phyloP scores from a whole-genome alignment of 345 rosid species.

The Atalantia buxifolia region DNA sequence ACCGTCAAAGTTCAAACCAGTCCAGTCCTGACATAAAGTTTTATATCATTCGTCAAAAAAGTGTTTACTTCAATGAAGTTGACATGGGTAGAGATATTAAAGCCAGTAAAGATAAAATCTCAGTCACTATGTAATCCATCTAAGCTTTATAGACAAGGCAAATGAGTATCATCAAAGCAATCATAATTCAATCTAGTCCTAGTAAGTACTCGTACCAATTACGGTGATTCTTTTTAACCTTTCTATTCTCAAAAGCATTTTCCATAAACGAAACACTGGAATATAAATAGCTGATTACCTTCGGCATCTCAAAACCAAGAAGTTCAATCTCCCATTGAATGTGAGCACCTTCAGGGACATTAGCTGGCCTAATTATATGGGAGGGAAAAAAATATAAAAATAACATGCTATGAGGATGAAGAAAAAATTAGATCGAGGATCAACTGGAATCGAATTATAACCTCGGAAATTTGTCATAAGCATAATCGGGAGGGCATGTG shows the following conservation, averaged over 20 bases:
- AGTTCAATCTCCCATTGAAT: conserved; percentile 96
- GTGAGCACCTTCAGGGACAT: conserved; percentile 89
- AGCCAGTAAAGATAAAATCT: not conserved
- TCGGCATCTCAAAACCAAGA: conserved; percentile 91
- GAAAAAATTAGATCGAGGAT: not conserved
- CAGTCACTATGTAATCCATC: not conserved
- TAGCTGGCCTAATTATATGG: conserved; percentile 55
- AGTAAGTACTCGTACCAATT: not conserved
- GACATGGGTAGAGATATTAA: not conserved
- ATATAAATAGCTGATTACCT: conserved; percentile 39
- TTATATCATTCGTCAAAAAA: not conserved
- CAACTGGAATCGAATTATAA: conserved; percentile 23
- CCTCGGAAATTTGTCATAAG: conserved; percentile 90
- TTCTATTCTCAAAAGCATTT: not conserved
- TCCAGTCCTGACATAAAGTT: conserved; percentile 79
- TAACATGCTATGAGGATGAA: not conserved
- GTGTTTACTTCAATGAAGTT: not conserved
- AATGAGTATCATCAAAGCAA: not conserved
- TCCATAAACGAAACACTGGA: not conserved
- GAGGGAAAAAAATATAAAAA: conserved; percentile 5
- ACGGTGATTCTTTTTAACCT: not conserved
- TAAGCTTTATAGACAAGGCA: not conserved
- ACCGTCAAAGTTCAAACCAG: conserved; percentile 80
- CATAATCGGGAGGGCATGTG: conserved; percentile 97
- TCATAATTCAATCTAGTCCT: not conserved